Evolutionary conservation across 306 rosid genomes (phyloP), one percentile per base, ranked within the genome.

Genomic region (Psophocarpus tetragonolobus): DNA sequence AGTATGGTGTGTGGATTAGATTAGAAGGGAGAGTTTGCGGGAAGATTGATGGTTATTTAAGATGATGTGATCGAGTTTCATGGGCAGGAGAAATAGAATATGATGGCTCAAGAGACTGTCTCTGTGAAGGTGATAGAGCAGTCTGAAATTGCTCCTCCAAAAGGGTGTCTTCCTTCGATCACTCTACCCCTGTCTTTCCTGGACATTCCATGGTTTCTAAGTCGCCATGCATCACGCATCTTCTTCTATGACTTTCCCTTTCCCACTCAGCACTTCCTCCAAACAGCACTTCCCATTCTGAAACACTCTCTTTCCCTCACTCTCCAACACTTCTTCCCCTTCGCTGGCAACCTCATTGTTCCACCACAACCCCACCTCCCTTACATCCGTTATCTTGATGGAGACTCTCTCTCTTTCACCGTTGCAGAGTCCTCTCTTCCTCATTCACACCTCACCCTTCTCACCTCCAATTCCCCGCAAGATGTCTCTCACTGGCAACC

Each of bases 241-340:
- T 83, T 86, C 77, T 83, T 86, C 77, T 83, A 73, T 3, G 47
- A 73, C 0, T 74, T 80, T 4, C 87, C 80, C 3, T 18, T 44
- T 9, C 68, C 87, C 8, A 80, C 83, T 0, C 45, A 53, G 0
- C 76, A 68, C 54, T 86, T 83, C 47, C 17, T 62, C 7, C 53
- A 77, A 74, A 4, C 76, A 56, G 1, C 81, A 41, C 83, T 86
- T 53, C 83, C 89, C 4, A 18, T 15, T 77, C 84, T 86, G 47
- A 84, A 83, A 4, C 65, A 54, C 81, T 83, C 89, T 21, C 87
- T 86, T 32, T 83, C 87, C 45, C 33, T 83, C 58, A 39, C 84
- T 8, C 85, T 86, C 24, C 84, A 77, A 73, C 84, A 73, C 61
- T 83, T 86, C 83, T 83, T 86, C 77, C 87, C 85, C 8, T 77